Conservation (phyloP, 345 rosid genomes). For the Salix arbutifolia region DNA sequence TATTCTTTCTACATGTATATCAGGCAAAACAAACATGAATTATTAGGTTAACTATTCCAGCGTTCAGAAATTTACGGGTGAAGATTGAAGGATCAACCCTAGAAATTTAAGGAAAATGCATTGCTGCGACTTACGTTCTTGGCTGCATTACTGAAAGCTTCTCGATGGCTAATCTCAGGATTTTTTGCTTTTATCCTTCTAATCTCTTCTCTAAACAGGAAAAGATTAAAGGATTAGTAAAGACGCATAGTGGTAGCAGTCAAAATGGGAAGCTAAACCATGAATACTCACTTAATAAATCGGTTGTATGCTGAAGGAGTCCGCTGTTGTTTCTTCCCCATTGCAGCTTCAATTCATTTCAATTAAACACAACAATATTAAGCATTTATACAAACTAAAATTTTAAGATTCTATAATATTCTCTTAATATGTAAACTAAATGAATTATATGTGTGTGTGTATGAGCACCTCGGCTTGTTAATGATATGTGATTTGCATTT, state of each 20-base stretch:
- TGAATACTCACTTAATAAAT: conserved; percentile 12
- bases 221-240: not conserved
- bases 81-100: not conserved
- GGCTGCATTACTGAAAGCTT: conserved; percentile 14
- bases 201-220: conserved; percentile 1
- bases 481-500: too few relatives aligned
- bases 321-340: conserved; percentile 1
- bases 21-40: not conserved
- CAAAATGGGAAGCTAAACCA: not conserved
- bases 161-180: conserved; percentile 9
- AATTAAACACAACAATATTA: not conserved
- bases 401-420: not conserved
- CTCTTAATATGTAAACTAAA: not conserved
- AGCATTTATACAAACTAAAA: not conserved
- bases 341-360: not conserved
- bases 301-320: conserved; percentile 11
- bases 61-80: not conserved
- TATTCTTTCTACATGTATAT: too few relatives aligned
- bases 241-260: not conserved
- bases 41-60: not conserved
- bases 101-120: not conserved
- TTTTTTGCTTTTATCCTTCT: conserved; percentile 3
- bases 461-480: too few relatives aligned
- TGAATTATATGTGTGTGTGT: not conserved
- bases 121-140: conserved; percentile 4